Base-by-base conservation (phyloP, 352 stramenopile species). In the Pythium phragmitis region DNA sequence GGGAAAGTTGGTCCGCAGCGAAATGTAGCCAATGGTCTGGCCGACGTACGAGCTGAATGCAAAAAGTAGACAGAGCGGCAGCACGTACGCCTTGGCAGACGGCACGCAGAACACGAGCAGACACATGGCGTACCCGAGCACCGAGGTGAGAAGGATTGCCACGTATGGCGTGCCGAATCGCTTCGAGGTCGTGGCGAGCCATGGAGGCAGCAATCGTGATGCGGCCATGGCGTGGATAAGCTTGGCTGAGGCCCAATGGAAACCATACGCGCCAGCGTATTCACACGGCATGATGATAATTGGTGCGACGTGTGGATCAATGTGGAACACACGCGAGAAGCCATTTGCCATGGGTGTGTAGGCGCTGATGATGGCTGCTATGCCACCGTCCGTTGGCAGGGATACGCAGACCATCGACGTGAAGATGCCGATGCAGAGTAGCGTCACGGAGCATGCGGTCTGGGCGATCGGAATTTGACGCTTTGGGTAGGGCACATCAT, bases 1-100 rank as follows among this genome's bases (percentile, higher is more conserved):
- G 0, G 33, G 46, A 47, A 63, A 72, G 12, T 69, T 47, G 23
- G 48, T 1, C 7, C 59, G 62, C 17, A 73, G 56, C 17, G 30
- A 60, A 46, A 76, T 56, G 53, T 71, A 76, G 8, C 65, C 66
- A 23, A 71, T 50, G 46, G 61, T 72, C 41, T 75, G 70, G 7
- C 65, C 69, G 7, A 52, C 33, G 67, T 77, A 77, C n/a, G 67
- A 65, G 4, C 42, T 45, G 50, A 71, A 75, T 11, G 57, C 63
- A 17, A 67, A 68, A 3, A 70, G 28, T 9, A 74, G 14, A 39
- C 57, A 72, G 9, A 67, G 37, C 2, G 60, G 65, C 8, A 77
- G 63, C 5, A 77, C 4, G 41, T 66, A 63, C 14, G 0, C 14
- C 12, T 16, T 47, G 4, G 47, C 1, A 7, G 41, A 7, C 4